These are phyloP conservation scores for Lolium multiflorum DNA, from an alignment of 176 grass and related monocot genomes.

Conservation along the genomic window DNA sequence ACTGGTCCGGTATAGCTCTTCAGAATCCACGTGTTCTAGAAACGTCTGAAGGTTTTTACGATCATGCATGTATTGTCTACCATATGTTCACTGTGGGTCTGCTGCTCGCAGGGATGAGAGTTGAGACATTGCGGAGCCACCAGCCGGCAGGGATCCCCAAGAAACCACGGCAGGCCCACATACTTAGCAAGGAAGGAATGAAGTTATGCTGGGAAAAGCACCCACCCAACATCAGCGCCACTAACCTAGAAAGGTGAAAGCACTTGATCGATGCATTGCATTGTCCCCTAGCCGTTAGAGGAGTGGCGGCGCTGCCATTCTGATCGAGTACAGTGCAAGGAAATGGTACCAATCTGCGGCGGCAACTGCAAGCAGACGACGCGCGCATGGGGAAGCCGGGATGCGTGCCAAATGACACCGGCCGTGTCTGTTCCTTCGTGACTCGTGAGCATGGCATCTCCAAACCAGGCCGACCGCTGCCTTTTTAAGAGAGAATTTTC, in stretches of 20 bases:
- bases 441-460: too few species aligned
- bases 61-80: too few species aligned
- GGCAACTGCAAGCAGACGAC: neutral
- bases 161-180: conserved; percentile 8
- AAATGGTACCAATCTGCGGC: neutral
- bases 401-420: too few species aligned
- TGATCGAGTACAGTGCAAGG: neutral
- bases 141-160: neutral
- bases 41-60: neutral
- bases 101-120: too few species aligned
- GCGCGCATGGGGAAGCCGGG: neutral
- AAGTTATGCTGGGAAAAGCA: neutral
- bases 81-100: too few species aligned
- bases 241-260: conserved; percentile 38
- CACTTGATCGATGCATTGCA: neutral
- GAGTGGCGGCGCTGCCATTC: neutral
- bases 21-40: neutral
- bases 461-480: too few species aligned
- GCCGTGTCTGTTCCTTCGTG: too few species aligned
- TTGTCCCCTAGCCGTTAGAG: neutral
- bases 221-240: conserved; percentile 28
- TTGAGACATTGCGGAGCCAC: too few species aligned
- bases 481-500: too few species aligned
- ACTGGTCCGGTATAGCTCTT: neutral
- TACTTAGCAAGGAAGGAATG: neutral